Evolutionary conservation across 2,329 filamentous ascomycete genomes (phyloP).

Genomic region (Fusarium goolgardi): DNA sequence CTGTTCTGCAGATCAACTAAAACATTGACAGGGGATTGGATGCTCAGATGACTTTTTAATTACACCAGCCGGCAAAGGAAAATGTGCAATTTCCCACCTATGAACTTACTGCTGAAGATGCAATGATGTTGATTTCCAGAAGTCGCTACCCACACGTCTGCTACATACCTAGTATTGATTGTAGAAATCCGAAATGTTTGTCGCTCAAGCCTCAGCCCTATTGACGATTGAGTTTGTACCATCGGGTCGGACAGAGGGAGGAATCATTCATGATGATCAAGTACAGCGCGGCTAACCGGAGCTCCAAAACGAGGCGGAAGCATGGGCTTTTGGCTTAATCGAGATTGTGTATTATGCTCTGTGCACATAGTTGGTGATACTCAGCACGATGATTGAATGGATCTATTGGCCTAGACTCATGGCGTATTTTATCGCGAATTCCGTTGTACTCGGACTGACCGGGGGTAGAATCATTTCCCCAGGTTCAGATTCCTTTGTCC

Average conservation of each 20-base stretch:
- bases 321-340: neutral
- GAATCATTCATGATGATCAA: neutral
- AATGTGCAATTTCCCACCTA: neutral
- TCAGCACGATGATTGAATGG: neutral
- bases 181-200: neutral
- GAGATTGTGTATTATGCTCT: neutral
- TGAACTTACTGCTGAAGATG: neutral
- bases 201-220: neutral
- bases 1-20: neutral
- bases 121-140: neutral
- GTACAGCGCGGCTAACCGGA: neutral
- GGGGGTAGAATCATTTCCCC: neutral
- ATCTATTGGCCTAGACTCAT: neutral
- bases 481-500: constrained; percentile 2
- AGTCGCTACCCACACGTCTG: neutral
- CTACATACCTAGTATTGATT: neutral
- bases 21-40: neutral
- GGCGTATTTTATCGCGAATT: neutral
- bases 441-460: neutral
- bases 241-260: constrained; percentile 6
- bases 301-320: neutral
- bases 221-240: neutral
- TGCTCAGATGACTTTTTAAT: neutral
- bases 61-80: neutral
- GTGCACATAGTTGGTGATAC: neutral